Evolutionary conservation across 1,284 basidiomycete species (phyloP).

Genomic region (Tranzscheliella williamsii): DNA sequence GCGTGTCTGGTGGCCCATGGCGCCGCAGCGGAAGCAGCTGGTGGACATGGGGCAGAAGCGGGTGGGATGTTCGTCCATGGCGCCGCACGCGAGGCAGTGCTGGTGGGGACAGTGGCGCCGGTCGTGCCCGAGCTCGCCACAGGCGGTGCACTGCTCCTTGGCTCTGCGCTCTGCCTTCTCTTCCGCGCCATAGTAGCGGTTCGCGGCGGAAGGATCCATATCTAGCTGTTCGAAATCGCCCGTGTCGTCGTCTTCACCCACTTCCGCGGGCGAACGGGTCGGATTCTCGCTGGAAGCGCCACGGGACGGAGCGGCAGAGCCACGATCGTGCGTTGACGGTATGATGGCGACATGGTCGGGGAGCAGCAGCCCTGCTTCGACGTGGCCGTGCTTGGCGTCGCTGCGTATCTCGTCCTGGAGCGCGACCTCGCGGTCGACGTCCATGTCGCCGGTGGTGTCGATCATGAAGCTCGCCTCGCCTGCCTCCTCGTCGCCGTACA

Average conservation of each 20-base stretch:
- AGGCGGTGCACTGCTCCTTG: conserved; percentile 37
- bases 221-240: conserved; percentile 41
- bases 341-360: conserved; percentile 26
- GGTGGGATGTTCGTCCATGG: conserved; percentile 79
- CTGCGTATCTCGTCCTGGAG: conserved; percentile 3
- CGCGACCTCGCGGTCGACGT: conserved; percentile 24
- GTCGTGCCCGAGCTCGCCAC: conserved; percentile 48
- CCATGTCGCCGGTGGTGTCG: conserved; percentile 34
- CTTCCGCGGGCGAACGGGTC: no score
- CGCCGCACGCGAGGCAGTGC: conserved; percentile 85
- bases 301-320: neutral
- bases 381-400: conserved; percentile 11
- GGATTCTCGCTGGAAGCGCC: neutral
- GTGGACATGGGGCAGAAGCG: conserved; percentile 79
- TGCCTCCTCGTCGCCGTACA: neutral
- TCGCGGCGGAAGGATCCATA: conserved; percentile 24
- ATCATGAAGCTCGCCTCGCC: conserved; percentile 33
- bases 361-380: conserved; percentile 23
- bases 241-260: neutral
- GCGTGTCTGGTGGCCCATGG: conserved; percentile 79
- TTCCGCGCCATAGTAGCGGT: conserved; percentile 48
- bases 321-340: neutral
- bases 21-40: conserved; percentile 81
- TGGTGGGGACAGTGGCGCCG: conserved; percentile 43
- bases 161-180: conserved; percentile 36